phyloP scores from a whole-genome alignment of 2,329 filamentous ascomycete species.

The Colletotrichum echinochloae region DNA sequence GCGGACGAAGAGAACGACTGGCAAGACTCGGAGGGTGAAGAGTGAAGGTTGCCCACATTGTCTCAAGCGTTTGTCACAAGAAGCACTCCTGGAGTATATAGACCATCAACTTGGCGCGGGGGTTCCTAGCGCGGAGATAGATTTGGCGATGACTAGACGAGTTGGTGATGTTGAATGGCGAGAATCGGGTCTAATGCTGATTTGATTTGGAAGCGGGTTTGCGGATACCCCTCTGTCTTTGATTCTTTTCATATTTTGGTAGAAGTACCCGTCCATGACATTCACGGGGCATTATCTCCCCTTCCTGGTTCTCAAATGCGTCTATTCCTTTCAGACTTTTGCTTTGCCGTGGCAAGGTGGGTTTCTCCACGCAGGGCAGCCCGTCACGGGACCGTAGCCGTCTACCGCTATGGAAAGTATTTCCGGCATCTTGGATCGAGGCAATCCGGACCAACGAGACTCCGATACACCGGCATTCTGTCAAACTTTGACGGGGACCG shows the following conservation, averaged over 20 bases:
- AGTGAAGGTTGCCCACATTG: background rate
- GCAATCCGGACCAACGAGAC: background rate
- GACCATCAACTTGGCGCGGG: background rate
- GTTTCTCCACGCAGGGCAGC: background rate
- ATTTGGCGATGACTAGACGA: background rate
- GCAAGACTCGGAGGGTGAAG: background rate
- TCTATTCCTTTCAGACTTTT: background rate
- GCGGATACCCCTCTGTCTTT: slow-evolving; percentile 12
- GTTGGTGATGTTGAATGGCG: background rate
- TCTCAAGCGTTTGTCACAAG: background rate
- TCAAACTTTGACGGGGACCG: background rate
- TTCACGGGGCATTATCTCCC: background rate
- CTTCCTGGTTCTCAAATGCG: background rate
- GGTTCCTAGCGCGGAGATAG: no score
- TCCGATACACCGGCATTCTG: no score
- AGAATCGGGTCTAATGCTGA: background rate
- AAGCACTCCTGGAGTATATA: background rate
- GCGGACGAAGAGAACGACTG: slow-evolving; percentile 24
- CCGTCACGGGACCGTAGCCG: background rate
- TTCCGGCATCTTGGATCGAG: no score
- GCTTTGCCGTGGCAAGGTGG: no score
- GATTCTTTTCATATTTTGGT: background rate
- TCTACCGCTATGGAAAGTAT: background rate
- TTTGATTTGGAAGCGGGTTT: background rate
- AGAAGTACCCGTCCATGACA: background rate